These are phyloP conservation scores for Rhodotorula kratochvilovae DNA, from an alignment of 768 basidiomycete species.

Conservation along the genomic window DNA sequence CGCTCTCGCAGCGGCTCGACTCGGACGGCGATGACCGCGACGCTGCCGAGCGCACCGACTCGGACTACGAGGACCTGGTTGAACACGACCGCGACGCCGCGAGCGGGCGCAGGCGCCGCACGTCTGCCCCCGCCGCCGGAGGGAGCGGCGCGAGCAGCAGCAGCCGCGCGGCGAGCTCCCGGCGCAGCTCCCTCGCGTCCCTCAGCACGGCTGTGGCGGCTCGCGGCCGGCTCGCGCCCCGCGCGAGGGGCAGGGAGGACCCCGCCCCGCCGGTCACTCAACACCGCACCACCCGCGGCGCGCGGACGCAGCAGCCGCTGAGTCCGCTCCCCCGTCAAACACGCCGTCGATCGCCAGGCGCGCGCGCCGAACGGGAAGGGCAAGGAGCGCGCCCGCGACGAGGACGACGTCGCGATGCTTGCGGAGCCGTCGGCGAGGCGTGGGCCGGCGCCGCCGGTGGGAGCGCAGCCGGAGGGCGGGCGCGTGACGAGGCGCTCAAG, in stretches of 20 bases:
- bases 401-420: neutral
- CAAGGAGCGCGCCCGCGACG: constrained; percentile 13
- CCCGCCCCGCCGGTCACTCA: constrained; percentile 8
- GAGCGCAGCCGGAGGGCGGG: neutral
- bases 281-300: neutral
- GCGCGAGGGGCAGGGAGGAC: neutral
- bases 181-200: neutral
- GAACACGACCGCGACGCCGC: neutral
- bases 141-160: neutral
- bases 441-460: neutral
- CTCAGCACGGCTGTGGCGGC: neutral
- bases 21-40: constrained; percentile 8
- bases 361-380: neutral
- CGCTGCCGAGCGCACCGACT: constrained; percentile 7
- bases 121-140: neutral
- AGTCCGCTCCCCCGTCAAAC: constrained; percentile 26
- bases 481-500: constrained; percentile 15
- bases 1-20: neutral
- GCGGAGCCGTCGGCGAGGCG: neutral
- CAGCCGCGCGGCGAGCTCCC: neutral
- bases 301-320: neutral
- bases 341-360: neutral
- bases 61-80: constrained; percentile 8
- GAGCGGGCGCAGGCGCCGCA: neutral
- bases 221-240: neutral